Evolutionary conservation across 2,329 filamentous ascomycete species (phyloP).

Genomic region (Xylariales sp.): DNA sequence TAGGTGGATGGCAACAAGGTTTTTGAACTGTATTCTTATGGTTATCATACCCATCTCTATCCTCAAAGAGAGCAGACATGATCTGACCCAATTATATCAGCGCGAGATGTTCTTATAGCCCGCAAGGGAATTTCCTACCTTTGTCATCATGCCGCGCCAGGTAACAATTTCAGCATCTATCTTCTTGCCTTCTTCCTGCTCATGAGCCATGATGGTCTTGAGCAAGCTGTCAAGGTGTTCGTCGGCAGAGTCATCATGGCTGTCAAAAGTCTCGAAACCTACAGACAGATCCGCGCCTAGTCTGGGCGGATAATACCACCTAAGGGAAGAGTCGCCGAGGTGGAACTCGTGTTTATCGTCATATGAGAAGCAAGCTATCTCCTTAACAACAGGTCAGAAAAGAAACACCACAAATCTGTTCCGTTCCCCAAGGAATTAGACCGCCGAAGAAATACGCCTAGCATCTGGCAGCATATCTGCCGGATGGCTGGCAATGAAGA

Average conservation of each 20-base stretch:
- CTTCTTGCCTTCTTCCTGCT: slow-evolving; percentile 62
- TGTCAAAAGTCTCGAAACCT: slow-evolving; percentile 79
- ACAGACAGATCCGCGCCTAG: slow-evolving; percentile 70
- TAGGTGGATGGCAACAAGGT: background rate
- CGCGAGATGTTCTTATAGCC: no score
- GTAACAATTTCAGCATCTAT: slow-evolving; percentile 79
- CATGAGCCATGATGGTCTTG: slow-evolving; percentile 68
- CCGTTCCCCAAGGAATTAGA: no score
- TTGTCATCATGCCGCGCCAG: slow-evolving; percentile 98
- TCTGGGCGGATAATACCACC: slow-evolving; percentile 79
- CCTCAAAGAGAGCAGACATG: slow-evolving; percentile 77
- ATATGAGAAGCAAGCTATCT: slow-evolving; percentile 92
- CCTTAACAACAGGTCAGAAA: no score
- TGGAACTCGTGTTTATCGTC: slow-evolving; percentile 76
- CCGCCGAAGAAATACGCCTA: background rate
- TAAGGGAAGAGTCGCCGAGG: slow-evolving; percentile 72
- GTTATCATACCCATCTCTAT: slow-evolving; percentile 69
- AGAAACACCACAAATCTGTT: no score
- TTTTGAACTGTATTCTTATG: background rate
- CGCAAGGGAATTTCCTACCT: slow-evolving; percentile 52
- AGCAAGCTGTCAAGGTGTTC: slow-evolving; percentile 85
- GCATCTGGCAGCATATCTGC: background rate
- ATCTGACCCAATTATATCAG: slow-evolving; percentile 57
- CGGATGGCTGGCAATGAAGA: no score
- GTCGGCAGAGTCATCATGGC: slow-evolving; percentile 77